Evolutionary conservation across 352 stramenopile genomes (phyloP), one percentile per base, ranked within the genome.

Genomic region (Pythium rishiriense): DNA sequence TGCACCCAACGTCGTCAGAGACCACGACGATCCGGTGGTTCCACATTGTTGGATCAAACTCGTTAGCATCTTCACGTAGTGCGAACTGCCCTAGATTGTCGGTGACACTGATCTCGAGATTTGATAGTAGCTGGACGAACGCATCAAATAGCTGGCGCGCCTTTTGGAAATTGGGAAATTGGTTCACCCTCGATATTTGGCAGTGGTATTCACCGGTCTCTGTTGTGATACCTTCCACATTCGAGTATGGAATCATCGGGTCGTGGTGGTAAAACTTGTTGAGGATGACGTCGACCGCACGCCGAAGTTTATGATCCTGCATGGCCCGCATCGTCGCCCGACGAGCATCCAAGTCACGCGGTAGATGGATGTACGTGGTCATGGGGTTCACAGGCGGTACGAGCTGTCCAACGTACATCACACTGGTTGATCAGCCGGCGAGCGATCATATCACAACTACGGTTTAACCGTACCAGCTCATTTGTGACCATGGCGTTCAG

Each of bases 141-240:
- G 35, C 35, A 17, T 86, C 74, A 28, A 73, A 86, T 8, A 87
- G 73, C 35, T 82, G 66, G 9, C 62, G 65, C 17, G 82, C 67
- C 0, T 63, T 80, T 31, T 67, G 33, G 3, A 76, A 69, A 9
- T 66, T 63, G 5, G 64, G 66, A 47, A 88, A 84, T 25, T 72
- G 73, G 19, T 67, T 42, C 66, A 77, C 2, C 19, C 12, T 45
- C 26, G 6, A 33, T 8, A 28, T n/a, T 19, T 45, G 26, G 54
- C 29, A 62, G 42, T 53, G 42, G 54, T 33, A 62, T 6, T 26
- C 11, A 19, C 54, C 54, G 54, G 42, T 22, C 8, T 62, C 54
- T 5, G 42, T 52, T 24, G 41, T 45, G 54, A 62, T 42, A 10
- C 54, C 25, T 11, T 53, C 42, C n/a, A 53, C 54, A n/a, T 31